Evolutionary conservation across 176 grass and related monocot species (phyloP).

Genomic region (Triticum urartu): DNA sequence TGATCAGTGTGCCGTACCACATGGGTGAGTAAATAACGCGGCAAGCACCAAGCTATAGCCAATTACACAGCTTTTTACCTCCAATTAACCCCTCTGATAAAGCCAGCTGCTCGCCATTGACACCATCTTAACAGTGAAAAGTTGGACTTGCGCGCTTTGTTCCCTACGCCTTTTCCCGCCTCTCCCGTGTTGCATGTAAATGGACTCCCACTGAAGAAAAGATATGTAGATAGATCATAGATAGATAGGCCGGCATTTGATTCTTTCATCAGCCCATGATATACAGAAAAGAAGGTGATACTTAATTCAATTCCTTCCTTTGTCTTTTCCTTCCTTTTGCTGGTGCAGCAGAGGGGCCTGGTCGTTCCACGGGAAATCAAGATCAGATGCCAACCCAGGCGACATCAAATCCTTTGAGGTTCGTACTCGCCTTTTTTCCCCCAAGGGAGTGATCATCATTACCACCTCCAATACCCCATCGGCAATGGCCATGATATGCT

Average conservation of each 20-base stretch:
- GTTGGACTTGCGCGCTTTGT: conserved; percentile 50
- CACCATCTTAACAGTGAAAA: conserved; percentile 74
- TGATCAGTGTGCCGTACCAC: conserved; percentile 36
- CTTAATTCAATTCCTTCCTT: conserved; percentile 4
- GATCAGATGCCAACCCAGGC: conserved; percentile 51
- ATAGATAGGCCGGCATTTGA: conserved; percentile 50
- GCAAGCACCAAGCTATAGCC: conserved; percentile 4
- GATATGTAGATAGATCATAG: conserved; percentile 43
- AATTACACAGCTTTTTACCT: conserved; percentile 23
- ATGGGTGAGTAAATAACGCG: not conserved
- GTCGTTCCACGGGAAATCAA: conserved; percentile 71
- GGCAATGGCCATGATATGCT: conserved; percentile 29
- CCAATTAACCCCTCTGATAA: conserved; percentile 48
- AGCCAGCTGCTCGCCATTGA: conserved; percentile 57
- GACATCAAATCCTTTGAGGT: conserved; percentile 73
- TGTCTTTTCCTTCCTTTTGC: conserved; percentile 49
- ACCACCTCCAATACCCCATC: conserved; percentile 47
- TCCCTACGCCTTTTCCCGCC: conserved; percentile 18
- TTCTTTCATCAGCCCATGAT: conserved; percentile 51
- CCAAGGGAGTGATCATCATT: conserved; percentile 48
- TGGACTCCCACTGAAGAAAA: conserved; percentile 74
- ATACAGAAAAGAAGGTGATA: conserved; percentile 16
- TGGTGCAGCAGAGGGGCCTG: conserved; percentile 55
- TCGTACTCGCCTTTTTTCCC: conserved; percentile 21
- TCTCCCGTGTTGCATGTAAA: conserved; percentile 38